Evolutionary conservation across 768 basidiomycete genomes (phyloP).

Genomic region (Russula brevipes): DNA sequence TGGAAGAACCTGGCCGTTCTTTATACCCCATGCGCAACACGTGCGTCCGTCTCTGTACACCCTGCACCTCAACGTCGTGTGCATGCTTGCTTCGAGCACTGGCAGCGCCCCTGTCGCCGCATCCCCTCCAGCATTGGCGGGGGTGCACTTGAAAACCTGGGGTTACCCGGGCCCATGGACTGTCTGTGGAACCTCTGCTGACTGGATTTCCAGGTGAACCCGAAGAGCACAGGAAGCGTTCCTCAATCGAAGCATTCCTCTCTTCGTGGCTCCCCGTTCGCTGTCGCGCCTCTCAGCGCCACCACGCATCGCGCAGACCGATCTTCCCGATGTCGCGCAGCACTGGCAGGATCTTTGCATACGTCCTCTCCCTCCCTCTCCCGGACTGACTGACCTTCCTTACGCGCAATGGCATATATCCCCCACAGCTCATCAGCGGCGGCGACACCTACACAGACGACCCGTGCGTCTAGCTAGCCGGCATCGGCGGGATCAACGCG

Average conservation of each 20-base stretch:
- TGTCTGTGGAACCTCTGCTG: no score
- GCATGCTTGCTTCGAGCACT: no score
- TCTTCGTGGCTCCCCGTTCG: background rate
- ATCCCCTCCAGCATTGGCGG: no score
- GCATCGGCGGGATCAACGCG: conserved; percentile 39
- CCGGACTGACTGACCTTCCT: background rate
- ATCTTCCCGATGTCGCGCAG: conserved; percentile 37
- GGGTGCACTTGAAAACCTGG: no score
- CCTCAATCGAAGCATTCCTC: conserved; percentile 8
- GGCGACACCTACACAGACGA: conserved; percentile 39
- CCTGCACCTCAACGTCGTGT: no score
- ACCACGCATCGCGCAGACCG: conserved; percentile 32
- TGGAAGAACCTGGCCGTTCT: no score
- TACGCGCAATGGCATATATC: no score
- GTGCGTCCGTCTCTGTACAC: no score
- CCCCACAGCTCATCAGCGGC: conserved; percentile 33
- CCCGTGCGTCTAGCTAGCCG: conserved; percentile 42
- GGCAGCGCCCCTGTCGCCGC: no score
- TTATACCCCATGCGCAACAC: no score
- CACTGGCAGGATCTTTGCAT: conserved; percentile 44
- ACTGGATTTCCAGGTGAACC: no score
- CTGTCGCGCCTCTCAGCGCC: background rate
- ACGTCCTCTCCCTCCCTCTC: background rate
- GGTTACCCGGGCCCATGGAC: no score
- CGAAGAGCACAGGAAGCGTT: conserved; percentile 14